Evolutionary conservation across 1,284 basidiomycete genomes (phyloP), one percentile per base, ranked within the genome.

Genomic region (Chalciporus piperatoides): DNA sequence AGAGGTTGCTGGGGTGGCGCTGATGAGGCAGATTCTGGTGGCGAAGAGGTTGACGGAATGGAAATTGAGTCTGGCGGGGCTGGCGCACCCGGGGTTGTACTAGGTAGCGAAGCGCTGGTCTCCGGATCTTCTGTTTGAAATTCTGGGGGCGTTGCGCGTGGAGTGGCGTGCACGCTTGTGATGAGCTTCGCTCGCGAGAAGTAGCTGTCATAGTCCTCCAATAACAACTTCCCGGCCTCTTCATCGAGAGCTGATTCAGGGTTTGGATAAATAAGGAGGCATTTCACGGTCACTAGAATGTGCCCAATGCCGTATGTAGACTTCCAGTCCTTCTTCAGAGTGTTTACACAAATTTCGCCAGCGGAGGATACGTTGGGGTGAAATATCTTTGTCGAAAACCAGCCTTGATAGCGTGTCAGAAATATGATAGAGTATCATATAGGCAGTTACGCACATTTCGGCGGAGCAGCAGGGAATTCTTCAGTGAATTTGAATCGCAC

Each of bases 261-360:
- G 65, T 97, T 97, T 11, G 95, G 95, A 62, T 92, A 92, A 59
- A 98, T 97, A 55, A 98, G 79, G 28, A 98, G 81, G 64, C 95
- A 97, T 68, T 94, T 95, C 59, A 97, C 86, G 32, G 90, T 93
- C 63, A 92, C 85, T 8, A 97, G 77, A 50, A 97, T 96, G 65
- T 96, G 90, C 4, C 76, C 82, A 32, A 97, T 91, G 23, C 93
- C 94, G 59, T 92, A 95, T n/a, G 84, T 80, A 15, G 88, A 80
- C 67, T 92, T 86, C 95, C 95, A 97, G 61, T 95, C 92, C 70
- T 97, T 97, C 76, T 97, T 97, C 24, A 98, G 74, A 4, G 93
- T 97, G 71, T 95, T 95, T 9, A 97, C 95, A 69, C 95, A 98
- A 59, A 98, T 98, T 69, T 97, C 95, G 27, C 94, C 94, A 0